Evolutionary conservation across 2,329 filamentous ascomycete species (phyloP).

Genomic region (Samsoniella hepiali): DNA sequence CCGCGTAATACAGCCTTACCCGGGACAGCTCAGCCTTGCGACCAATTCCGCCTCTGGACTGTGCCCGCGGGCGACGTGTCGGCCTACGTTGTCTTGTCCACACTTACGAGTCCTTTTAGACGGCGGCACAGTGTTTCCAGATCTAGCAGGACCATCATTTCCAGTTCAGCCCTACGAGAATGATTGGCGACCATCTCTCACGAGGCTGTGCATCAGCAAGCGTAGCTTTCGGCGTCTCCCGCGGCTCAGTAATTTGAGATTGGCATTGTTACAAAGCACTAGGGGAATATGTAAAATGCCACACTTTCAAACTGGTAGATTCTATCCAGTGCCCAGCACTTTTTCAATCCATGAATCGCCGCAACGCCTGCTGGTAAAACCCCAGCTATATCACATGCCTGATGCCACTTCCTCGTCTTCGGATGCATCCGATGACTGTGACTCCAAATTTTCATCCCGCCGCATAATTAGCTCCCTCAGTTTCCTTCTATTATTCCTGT

Average conservation of each 20-base stretch:
- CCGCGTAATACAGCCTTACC: not conserved
- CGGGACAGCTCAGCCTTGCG: not conserved
- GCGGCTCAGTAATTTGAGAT: not conserved
- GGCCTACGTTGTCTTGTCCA: not conserved
- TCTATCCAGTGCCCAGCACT: not conserved
- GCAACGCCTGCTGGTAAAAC: not conserved
- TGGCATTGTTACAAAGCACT: not conserved
- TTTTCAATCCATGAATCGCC: not conserved
- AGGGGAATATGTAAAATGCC: not conserved
- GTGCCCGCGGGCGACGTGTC: not conserved
- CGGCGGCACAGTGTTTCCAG: not conserved
- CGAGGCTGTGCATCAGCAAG: not conserved
- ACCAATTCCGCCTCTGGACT: not conserved
- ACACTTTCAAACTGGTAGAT: not conserved
- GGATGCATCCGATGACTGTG: conserved; percentile 7
- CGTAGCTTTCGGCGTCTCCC: not conserved
- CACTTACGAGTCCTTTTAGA: not conserved
- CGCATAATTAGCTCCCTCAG: conserved; percentile 43
- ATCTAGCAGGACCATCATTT: too few species aligned
- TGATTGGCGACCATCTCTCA: not conserved
- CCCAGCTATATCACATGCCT: not conserved
- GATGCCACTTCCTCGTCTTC: not conserved
- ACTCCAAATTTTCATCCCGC: conserved; percentile 42
- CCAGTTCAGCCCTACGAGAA: not conserved
- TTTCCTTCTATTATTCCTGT: conserved; percentile 42